A percentile compares a stretch with the other conserved stretches of the same genome.
Evolutionary conservation across 2,329 filamentous ascomycete genomes (phyloP).

Genomic region (Botrytis paeoniae): DNA sequence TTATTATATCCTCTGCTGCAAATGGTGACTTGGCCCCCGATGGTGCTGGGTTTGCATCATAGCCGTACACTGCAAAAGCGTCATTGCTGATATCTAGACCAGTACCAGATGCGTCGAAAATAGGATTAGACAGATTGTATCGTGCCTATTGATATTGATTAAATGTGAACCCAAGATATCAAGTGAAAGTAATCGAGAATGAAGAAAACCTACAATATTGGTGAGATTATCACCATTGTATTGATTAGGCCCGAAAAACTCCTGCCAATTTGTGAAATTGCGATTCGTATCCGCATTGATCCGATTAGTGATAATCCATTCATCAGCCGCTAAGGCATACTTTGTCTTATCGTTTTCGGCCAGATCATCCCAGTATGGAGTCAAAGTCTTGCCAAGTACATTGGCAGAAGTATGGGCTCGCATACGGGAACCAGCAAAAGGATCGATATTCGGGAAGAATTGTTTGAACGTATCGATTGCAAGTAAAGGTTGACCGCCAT

Average conservation of each 20-base stretch:
- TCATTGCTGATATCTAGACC: slow-evolving; percentile 22
- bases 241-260: slow-evolving; percentile 26
- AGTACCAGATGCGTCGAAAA: slow-evolving; percentile 29
- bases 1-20: slow-evolving; percentile 41
- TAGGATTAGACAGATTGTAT: slow-evolving; percentile 27
- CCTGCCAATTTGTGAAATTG: slow-evolving; percentile 30
- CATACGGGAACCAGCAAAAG: slow-evolving; percentile 29
- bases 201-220: slow-evolving; percentile 22
- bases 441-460: slow-evolving; percentile 36
- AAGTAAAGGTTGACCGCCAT: slow-evolving; percentile 60
- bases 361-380: slow-evolving; percentile 28
- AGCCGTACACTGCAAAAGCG: slow-evolving; percentile 36
- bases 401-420: slow-evolving; percentile 29
- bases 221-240: slow-evolving; percentile 30
- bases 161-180: not conserved
- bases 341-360: slow-evolving; percentile 22
- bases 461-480: slow-evolving; percentile 50
- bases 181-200: not conserved
- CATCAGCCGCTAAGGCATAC: slow-evolving; percentile 24
- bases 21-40: slow-evolving; percentile 36
- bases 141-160: slow-evolving; percentile 25
- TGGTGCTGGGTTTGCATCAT: slow-evolving; percentile 28
- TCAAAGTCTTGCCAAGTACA: slow-evolving; percentile 27
- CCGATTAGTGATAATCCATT: slow-evolving; percentile 28
- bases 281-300: slow-evolving; percentile 27